Base-by-base conservation (phyloP, 164 flowering plant species). In the Aristolochia contorta region DNA sequence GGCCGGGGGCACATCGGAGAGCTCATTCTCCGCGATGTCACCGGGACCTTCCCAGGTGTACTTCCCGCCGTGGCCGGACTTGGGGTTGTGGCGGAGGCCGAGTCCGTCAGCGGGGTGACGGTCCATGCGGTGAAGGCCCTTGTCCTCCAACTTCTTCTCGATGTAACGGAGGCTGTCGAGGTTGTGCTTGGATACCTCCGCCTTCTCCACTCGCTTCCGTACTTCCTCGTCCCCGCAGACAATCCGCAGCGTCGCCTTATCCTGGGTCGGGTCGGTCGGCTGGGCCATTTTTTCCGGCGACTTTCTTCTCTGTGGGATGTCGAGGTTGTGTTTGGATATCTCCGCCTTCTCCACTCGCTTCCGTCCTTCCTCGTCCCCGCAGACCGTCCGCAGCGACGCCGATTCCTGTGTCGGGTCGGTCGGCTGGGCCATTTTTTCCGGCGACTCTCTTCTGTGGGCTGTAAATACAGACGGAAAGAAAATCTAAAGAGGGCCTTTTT, bases 11-110 rank as follows among this genome's bases (percentile, higher is more conserved):
- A 56, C 79, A 10, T 41, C 5, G 0, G 22, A 10, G 50, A 77
- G 68, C 73, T 80, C 84, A 21, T 23, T 67, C 41, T 75, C 84
- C 0, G 52, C 66, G 2, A 15, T 65, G 57, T 51, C 15, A 1
- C 20, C 76, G 0, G 90, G 92, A 0, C 94, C 96, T 32, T 88
- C 94, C 98, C 96, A 88, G 1, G 98, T 88, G 78, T 60, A 89
- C 85, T 85, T 91, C 20, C 97, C 96, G 1, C 97, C 97, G 61
- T 73, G 94, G 16, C 93, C 43, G 12, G 43, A 37, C 43, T 37
- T 37, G 43, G 43, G 43, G 43, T 37, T 37, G 43, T 37, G 43
- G 12, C 9, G 9, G 43, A 37, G 43, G 43, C 43, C 7, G 1
- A 60, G 58, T 3, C 87, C 87, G 56, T 84, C 80, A 0, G 46